phyloP scores from a whole-genome alignment of 2,329 filamentous ascomycete species.

The Penicillium psychrosexuale region DNA sequence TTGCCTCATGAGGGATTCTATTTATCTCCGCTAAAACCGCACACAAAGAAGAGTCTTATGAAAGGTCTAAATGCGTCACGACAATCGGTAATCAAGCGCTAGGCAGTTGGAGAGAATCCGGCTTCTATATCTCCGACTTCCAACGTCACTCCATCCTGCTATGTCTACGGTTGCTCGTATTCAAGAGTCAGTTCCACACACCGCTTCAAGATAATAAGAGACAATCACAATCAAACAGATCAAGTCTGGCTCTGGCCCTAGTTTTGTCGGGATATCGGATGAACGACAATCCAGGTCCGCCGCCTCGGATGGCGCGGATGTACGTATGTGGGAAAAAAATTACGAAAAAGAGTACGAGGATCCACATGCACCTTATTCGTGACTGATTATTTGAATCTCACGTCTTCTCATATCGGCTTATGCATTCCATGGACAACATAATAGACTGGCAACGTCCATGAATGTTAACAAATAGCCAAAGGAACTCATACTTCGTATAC shows the following conservation, averaged over 20 bases:
- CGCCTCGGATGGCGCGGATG: conserved; percentile 10
- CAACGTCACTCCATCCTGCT: not conserved
- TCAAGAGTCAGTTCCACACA: not conserved
- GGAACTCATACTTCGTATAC: not conserved
- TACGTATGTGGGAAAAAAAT: not conserved
- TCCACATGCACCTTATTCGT: not conserved
- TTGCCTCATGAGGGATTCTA: not conserved
- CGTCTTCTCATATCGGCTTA: not conserved
- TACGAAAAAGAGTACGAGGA: not conserved
- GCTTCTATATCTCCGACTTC: not conserved
- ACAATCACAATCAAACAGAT: not conserved
- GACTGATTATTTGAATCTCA: not conserved
- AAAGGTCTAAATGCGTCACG: not conserved
- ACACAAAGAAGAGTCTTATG: not conserved
- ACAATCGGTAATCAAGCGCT: not conserved
- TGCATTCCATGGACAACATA: not conserved
- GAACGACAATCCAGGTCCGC: not conserved
- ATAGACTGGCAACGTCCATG: not conserved
- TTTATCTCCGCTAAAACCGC: conserved; percentile 1
- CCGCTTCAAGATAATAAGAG: not conserved
- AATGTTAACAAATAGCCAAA: not conserved
- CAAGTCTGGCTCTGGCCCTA: not conserved
- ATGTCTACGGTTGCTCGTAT: not conserved
- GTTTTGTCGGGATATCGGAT: not conserved
- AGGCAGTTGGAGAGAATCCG: not conserved